A percentile compares a stretch with the other conserved stretches of the same genome.
Conservation (phyloP, 2,329 filamentous ascomycete species). For the Colletotrichum higginsianum region DNA sequence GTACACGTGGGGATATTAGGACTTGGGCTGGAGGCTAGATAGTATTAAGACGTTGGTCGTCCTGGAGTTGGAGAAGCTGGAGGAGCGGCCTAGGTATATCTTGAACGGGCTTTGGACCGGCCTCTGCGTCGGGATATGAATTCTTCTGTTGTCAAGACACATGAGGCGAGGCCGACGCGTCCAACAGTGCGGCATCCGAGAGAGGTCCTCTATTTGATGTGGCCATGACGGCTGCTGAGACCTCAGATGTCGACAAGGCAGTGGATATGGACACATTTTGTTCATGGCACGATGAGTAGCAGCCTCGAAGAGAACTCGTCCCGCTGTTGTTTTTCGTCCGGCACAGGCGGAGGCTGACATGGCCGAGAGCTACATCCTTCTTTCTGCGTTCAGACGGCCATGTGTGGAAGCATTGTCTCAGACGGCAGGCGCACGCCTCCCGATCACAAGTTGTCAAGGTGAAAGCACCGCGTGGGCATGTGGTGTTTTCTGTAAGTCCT, state of each 20-base stretch:
- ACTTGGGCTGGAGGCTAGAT: not conserved
- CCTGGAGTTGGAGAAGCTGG: not conserved
- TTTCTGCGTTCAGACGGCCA: not conserved
- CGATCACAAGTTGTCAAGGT: not conserved
- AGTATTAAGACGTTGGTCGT: not conserved
- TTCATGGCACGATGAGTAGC: not conserved
- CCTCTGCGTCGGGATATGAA: slow-evolving; percentile 25
- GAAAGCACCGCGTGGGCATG: not conserved
- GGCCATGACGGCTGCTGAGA: not conserved
- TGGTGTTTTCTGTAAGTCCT: not conserved
- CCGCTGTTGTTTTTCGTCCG: not conserved
- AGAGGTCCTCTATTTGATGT: not conserved
- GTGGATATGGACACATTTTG: slow-evolving; percentile 1
- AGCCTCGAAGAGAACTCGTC: not conserved
- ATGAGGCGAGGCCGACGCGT: not conserved
- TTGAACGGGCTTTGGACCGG: slow-evolving; percentile 9
- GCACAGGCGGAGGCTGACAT: not conserved
- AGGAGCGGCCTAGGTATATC: not conserved
- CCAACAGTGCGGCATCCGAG: not conserved
- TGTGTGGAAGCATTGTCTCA: not conserved
- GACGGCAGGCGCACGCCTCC: not conserved
- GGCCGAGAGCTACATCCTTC: slow-evolving; percentile 1
- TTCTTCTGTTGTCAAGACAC: not conserved
- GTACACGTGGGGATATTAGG: not conserved
- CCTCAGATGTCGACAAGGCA: not conserved